A percentile compares a stretch with the other conserved stretches of the same genome.
These are phyloP conservation scores for Phytophthora fragariaefolia DNA, from an alignment of 352 stramenopile species.

Conservation along the genomic window DNA sequence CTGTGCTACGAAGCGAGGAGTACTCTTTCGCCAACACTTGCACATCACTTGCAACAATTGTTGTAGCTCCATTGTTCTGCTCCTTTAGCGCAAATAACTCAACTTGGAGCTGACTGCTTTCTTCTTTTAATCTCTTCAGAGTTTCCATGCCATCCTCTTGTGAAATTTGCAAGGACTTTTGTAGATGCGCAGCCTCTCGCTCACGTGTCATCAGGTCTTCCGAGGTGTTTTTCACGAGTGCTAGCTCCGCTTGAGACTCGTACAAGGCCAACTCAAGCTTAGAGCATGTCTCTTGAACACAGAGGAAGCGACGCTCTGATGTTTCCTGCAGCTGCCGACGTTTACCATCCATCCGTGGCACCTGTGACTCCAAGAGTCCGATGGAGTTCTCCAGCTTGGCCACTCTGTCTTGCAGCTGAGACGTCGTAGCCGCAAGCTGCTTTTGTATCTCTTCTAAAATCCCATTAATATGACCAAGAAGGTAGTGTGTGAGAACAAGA, in stretches of 20 bases:
- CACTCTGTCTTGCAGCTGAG: slow-evolving; percentile 41
- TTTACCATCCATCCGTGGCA: slow-evolving; percentile 46
- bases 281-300: slow-evolving; percentile 53
- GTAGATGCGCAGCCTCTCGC: slow-evolving; percentile 45
- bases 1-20: slow-evolving; percentile 30
- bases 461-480: no score
- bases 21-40: slow-evolving; percentile 58
- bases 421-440: slow-evolving; percentile 27
- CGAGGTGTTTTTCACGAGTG: slow-evolving; percentile 43
- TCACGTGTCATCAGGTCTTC: slow-evolving; percentile 59
- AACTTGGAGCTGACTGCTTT: slow-evolving; percentile 47
- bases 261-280: slow-evolving; percentile 57
- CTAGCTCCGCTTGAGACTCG: slow-evolving; percentile 55
- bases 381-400: slow-evolving; percentile 43
- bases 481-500: background rate
- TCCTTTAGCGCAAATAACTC: slow-evolving; percentile 53
- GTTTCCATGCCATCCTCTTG: slow-evolving; percentile 56
- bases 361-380: slow-evolving; percentile 40
- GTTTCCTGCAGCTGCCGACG: slow-evolving; percentile 47
- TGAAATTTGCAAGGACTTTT: slow-evolving; percentile 50
- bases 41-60: slow-evolving; percentile 51
- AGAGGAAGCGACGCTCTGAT: slow-evolving; percentile 47
- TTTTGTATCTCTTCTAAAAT: slow-evolving; percentile 44
- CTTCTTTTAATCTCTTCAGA: slow-evolving; percentile 48
- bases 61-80: slow-evolving; percentile 29